These are phyloP conservation scores for Colletotrichum siamense DNA, from an alignment of 2,329 filamentous ascomycete genomes.

Conservation along the genomic window DNA sequence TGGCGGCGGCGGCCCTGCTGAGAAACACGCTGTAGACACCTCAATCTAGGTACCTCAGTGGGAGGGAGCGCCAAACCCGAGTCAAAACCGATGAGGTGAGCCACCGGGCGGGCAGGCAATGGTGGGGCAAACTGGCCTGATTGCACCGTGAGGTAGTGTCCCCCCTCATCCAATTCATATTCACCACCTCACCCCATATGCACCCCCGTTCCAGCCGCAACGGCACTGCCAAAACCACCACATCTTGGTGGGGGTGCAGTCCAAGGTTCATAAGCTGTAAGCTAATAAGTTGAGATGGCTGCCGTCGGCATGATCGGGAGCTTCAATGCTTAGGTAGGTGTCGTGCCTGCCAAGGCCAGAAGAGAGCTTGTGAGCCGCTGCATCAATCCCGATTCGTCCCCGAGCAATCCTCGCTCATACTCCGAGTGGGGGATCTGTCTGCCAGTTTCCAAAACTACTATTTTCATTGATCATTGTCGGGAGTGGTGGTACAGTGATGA, in stretches of 20 bases:
- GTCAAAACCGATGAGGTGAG: background rate
- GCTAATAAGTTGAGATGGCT: background rate
- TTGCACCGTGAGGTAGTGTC: background rate
- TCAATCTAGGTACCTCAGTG: background rate
- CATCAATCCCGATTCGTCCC: background rate
- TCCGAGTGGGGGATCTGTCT: background rate
- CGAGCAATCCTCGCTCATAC: background rate
- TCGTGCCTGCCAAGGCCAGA: background rate
- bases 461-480: conserved; percentile 1
- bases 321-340: background rate
- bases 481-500: conserved; percentile 1
- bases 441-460: background rate
- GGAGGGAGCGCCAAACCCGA: background rate
- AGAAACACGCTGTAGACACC: background rate
- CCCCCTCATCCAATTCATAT: background rate
- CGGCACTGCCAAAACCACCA: background rate
- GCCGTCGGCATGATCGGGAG: background rate
- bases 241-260: background rate
- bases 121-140: background rate
- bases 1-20: background rate
- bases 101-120: background rate
- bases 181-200: background rate
- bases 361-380: background rate
- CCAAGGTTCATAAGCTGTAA: background rate
- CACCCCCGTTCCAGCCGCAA: background rate